Base-by-base conservation (phyloP, 2,329 filamentous ascomycete genomes). In the Alternaria ethzedia region DNA sequence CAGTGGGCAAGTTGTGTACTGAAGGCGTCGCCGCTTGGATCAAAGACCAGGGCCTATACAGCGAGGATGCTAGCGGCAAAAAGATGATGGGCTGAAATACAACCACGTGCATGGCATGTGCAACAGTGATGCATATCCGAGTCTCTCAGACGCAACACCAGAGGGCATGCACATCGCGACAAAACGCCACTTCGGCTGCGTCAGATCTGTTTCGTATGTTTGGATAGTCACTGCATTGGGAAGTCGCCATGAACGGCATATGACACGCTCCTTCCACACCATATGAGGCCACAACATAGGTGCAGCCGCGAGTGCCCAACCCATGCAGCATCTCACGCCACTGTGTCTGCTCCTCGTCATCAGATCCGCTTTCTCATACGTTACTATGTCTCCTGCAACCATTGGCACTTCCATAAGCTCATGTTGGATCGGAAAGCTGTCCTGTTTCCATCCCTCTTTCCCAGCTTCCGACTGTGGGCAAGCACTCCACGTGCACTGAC, bases 11-110 rank as follows among this genome's bases (percentile, higher is more conserved):
- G 58, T 72, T 92, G 66, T 89, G 92, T 32, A 87, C 87, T 0
- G 75, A 78, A 3, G 83, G 83, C 2, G 86, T 94, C 0, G 81
- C 80, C 50, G 79, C 76, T 21, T 92, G 88, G 86, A 84, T 94
- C 26, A 77, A 84, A 64, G 78, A 81, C 11, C 82, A 88, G 70
- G 77, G 74, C 2, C 65, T 93, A 63, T 93, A 93, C 78, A 71
- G 66, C 28, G 78, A 81, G 21, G 76, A 81, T 64, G 69, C 68
- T 26, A 72, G 71, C 62, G 78, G 75, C 9, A 74, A 74, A 55
- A 79, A 79, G 65, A 77, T 77, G 77, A 79, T 77, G 74, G 68
- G 72, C 36, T 79, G 68, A 78, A 32, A 23, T n/a, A 20, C n/a
- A 11, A 32, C 54, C 20, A n/a, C 25, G 13, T 28, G 6, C 41